Evolutionary conservation across 2,329 filamentous ascomycete genomes (phyloP).

Genomic region (Talaromyces sp.): DNA sequence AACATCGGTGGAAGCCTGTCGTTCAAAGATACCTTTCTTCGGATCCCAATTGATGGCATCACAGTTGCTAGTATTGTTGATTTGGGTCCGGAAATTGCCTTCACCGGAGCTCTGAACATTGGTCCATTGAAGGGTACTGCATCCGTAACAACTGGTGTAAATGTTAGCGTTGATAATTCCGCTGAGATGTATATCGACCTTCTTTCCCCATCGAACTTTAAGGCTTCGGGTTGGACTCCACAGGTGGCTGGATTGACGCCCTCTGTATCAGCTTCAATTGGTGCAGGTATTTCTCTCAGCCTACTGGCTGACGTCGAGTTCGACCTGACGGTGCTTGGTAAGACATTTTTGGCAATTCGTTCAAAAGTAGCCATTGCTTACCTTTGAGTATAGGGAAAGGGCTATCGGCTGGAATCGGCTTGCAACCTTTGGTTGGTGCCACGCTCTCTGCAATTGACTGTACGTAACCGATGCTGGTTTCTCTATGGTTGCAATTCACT

Average conservation of each 20-base stretch:
- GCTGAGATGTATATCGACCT: conserved; percentile 24
- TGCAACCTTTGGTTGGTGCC: conserved; percentile 7
- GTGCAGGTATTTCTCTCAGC: conserved; percentile 8
- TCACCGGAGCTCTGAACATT: conserved; percentile 20
- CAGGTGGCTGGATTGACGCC: conserved; percentile 1
- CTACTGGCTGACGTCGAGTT: conserved; percentile 12
- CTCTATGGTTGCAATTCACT: neutral
- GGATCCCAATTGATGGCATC: conserved; percentile 24
- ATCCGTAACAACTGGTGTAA: conserved; percentile 20
- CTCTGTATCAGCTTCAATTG: conserved; percentile 3
- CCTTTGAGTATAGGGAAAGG: neutral
- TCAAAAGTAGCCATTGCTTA: neutral
- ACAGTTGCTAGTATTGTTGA: conserved; percentile 21
- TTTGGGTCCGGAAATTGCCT: conserved; percentile 22
- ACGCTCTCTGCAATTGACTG: conserved; percentile 11
- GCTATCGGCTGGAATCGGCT: conserved; percentile 11
- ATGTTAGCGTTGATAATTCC: conserved; percentile 20
- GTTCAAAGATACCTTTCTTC: conserved; percentile 20
- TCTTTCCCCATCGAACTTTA: conserved; percentile 11
- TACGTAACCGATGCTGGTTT: neutral
- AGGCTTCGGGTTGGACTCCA: neutral
- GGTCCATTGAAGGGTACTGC: conserved; percentile 23
- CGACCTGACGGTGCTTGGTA: conserved; percentile 10
- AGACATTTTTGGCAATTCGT: neutral
- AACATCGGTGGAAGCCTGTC: conserved; percentile 19